Conservation (phyloP, 176 grass and related monocot species). For the Bonia amplexicaulis region DNA sequence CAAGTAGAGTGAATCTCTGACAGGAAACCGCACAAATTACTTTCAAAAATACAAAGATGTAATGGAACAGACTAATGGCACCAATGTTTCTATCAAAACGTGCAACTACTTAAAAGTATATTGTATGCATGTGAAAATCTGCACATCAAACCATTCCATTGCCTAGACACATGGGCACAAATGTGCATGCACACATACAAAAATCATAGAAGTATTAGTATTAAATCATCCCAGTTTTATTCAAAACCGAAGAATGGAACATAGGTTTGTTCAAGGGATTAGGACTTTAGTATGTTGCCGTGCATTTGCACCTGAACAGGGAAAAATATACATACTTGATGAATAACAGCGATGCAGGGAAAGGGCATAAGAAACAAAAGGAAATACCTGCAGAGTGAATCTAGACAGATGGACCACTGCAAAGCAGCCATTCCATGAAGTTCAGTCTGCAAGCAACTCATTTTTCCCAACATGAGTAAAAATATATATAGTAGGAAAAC, state of each 20-base stretch:
- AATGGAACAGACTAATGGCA: neutral
- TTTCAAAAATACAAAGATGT: neutral
- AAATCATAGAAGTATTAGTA: neutral
- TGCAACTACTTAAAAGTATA: neutral
- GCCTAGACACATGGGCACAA: neutral
- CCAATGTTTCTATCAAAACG: neutral
- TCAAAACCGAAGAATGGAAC: neutral
- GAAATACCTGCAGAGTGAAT: constrained; percentile 81
- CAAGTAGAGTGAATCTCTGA: neutral
- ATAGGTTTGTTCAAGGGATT: neutral
- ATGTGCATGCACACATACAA: neutral
- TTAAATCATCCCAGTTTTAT: neutral
- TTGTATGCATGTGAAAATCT: neutral
- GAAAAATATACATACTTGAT: neutral
- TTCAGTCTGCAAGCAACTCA: constrained; percentile 58
- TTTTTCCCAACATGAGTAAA: constrained; percentile 23
- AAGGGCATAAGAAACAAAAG: neutral
- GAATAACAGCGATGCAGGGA: neutral
- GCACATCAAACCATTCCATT: neutral
- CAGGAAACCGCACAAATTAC: neutral
- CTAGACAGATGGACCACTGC: constrained; percentile 83
- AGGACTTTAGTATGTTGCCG: neutral
- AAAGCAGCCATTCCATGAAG: constrained; percentile 88
- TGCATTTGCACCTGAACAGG: neutral
- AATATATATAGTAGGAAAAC: neutral